These are phyloP conservation scores for Tinospora cordifolia DNA, from an alignment of 164 flowering plant species.

Conservation along the genomic window DNA sequence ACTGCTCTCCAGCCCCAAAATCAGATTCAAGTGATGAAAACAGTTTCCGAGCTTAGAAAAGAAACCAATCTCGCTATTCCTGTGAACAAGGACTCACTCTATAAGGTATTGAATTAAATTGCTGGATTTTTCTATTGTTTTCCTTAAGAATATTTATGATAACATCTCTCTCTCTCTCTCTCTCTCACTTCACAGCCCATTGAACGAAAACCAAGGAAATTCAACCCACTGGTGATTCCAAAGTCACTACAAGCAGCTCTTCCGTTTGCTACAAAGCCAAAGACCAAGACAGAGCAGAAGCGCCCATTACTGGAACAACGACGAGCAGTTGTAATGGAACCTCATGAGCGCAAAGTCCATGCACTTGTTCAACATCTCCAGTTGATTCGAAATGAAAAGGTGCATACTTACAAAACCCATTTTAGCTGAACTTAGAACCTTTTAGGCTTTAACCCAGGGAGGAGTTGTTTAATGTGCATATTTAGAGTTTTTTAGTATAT, in stretches of 20 bases:
- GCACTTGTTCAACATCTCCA: slow-evolving; percentile 62
- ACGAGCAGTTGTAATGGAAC: slow-evolving; percentile 82
- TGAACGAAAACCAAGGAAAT: slow-evolving; percentile 80
- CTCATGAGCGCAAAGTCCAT: slow-evolving; percentile 49
- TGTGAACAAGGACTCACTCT: slow-evolving; percentile 83
- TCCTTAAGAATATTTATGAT: not conserved
- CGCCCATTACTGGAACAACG: slow-evolving; percentile 39
- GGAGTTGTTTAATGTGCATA: too few relatives aligned
- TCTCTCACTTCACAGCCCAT: slow-evolving; percentile 42
- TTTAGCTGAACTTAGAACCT: not conserved
- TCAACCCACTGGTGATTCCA: slow-evolving; percentile 80
- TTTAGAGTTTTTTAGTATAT: too few relatives aligned
- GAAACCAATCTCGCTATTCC: slow-evolving; percentile 66
- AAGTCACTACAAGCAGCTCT: slow-evolving; percentile 62
- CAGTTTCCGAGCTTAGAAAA: slow-evolving; percentile 68
- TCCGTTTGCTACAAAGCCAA: slow-evolving; percentile 88
- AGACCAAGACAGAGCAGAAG: slow-evolving; percentile 34
- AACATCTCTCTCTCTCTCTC: not conserved
- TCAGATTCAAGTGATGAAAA: slow-evolving; percentile 79
- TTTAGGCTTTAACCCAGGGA: not conserved
- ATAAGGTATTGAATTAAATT: slow-evolving; percentile 44
- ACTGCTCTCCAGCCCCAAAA: slow-evolving; percentile 84
- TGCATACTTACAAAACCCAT: slow-evolving; percentile 16
- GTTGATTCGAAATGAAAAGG: slow-evolving; percentile 60
- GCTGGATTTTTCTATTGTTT: not conserved